Evolutionary conservation across 495 filamentous ascomycete genomes (phyloP), one percentile per base, ranked within the genome.

Genomic region (Polyplosphaeria fusca): DNA sequence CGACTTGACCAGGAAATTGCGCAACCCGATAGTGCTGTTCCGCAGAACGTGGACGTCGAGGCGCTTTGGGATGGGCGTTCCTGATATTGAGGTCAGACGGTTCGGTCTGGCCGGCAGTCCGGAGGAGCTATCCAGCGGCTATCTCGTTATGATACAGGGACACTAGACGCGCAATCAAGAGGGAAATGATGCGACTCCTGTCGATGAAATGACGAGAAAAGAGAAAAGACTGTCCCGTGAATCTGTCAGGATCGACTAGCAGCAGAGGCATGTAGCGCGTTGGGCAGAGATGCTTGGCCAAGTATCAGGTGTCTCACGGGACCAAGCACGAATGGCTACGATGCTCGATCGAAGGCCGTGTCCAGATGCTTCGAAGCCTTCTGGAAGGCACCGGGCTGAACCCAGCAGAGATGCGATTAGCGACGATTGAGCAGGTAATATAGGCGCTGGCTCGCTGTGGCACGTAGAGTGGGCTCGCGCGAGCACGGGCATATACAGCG

Each of bases 41-140:
- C 48, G 19, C 19, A 50, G 3, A 19, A 32, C 43, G 19, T 28
- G 14, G 41, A 37, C 51, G 23, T 44, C 16, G 51, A 46, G 26
- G 25, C 50, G 38, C 23, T 16, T 12, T 23, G 12, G 35, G 24
- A 41, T 24, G 25, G 39, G 41, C 30, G 47, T 27, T 27, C 25
- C 4, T 52, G 55, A 38, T 46, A 52, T 52, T 7, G 16, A 40
- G 19, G 52, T 51, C 48, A 60, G 56, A 60, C 56, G 56, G 56
- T 20, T 32, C 48, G 23, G 11, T 41, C 27, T 60, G n/a, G 38
- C 49, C 56, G 56, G 18, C 2, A 24, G 47, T 32, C 56, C 56
- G 56, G 18, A 54, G 30, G 47, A 39, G 45, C n/a, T 20, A 40
- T 43, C 26, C 28, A 11, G 41, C 26, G 56, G 42, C 40, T 52